A percentile compares a stretch with the other conserved stretches of the same genome.
Evolutionary conservation across 768 basidiomycete genomes (phyloP).

Genomic region (Psilocybe azurescens): DNA sequence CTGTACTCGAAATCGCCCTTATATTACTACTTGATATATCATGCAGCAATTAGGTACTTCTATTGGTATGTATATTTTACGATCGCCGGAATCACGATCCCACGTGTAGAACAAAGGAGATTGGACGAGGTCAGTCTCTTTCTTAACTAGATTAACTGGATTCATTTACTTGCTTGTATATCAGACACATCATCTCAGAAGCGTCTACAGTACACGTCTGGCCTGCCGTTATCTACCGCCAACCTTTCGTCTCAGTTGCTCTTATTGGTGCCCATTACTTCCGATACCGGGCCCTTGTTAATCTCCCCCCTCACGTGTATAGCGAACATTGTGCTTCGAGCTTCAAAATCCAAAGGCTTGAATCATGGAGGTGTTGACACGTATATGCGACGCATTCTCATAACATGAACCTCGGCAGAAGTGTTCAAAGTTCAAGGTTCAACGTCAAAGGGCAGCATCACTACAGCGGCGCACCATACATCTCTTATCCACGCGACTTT

Average conservation of each 20-base stretch:
- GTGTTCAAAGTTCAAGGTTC: neutral
- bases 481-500: slow-evolving; percentile 11
- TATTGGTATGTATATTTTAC: neutral
- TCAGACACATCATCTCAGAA: neutral
- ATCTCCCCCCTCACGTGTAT: slow-evolving; percentile 10
- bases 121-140: neutral
- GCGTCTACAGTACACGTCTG: neutral
- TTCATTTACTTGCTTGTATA: neutral
- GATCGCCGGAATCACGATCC: neutral
- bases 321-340: slow-evolving; percentile 6
- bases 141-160: slow-evolving; percentile 2
- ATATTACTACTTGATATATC: neutral
- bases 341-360: neutral
- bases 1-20: slow-evolving; percentile 1
- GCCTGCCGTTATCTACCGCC: neutral
- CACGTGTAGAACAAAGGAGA: neutral
- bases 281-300: slow-evolving; percentile 4
- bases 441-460: neutral
- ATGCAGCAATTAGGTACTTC: neutral
- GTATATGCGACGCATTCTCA: slow-evolving; percentile 8
- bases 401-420: slow-evolving; percentile 9
- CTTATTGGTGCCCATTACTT: slow-evolving; percentile 6
- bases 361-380: slow-evolving; percentile 5
- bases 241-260: neutral
- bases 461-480: slow-evolving; percentile 9